Evolutionary conservation across 106 monocot species (phyloP).

Genomic region (Dendrobium catenatum): DNA sequence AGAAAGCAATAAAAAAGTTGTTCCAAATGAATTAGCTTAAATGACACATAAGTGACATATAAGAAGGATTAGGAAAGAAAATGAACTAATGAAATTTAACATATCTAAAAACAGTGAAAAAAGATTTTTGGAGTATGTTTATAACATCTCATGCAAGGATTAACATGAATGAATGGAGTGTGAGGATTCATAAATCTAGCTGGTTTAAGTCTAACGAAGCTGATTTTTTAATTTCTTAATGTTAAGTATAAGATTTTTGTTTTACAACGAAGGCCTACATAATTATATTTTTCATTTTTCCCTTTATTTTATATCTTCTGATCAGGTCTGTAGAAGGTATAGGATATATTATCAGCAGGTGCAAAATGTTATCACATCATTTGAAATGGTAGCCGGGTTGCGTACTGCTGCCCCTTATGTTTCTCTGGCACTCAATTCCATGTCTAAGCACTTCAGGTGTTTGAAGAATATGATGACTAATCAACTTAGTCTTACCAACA

Average conservation of each 20-base stretch:
- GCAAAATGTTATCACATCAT: slow-evolving; percentile 57
- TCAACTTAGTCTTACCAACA: slow-evolving; percentile 48
- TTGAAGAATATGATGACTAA: slow-evolving; percentile 56
- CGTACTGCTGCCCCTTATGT: slow-evolving; percentile 69
- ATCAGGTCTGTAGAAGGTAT: slow-evolving; percentile 75
- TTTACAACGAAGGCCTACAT: not conserved
- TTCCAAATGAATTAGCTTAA: too few species aligned
- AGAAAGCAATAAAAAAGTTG: too few species aligned
- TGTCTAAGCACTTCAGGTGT: slow-evolving; percentile 62
- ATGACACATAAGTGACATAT: too few species aligned
- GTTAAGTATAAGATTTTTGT: not conserved
- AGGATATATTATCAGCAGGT: slow-evolving; percentile 73
- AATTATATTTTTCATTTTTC: not conserved
- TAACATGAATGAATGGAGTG: too few species aligned
- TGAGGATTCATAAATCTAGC: too few species aligned
- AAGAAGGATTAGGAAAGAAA: too few species aligned
- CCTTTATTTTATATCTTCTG: not conserved
- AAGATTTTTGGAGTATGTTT: too few species aligned
- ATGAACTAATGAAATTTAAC: too few species aligned
- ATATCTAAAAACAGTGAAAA: too few species aligned
- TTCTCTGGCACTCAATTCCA: slow-evolving; percentile 37
- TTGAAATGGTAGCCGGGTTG: slow-evolving; percentile 73
- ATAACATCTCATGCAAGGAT: too few species aligned
- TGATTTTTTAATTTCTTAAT: not conserved
- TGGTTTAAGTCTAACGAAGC: too few species aligned